Conservation (phyloP, 371 early-diverging fungal genomes). For the Rhizopus microsporus region DNA sequence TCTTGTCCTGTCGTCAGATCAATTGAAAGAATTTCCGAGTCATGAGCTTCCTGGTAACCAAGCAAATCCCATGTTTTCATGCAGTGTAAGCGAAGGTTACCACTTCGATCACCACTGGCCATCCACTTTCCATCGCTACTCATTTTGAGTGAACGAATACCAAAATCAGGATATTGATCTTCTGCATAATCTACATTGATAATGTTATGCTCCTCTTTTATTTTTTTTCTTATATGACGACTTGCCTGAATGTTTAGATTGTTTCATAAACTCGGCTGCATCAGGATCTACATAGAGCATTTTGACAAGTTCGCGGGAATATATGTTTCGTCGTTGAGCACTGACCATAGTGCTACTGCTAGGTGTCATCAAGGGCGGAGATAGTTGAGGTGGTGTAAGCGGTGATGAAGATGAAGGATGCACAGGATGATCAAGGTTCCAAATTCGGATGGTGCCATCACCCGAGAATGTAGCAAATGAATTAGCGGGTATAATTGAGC, state of each 20-base stretch:
- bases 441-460: slow-evolving; percentile 82
- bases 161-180: slow-evolving; percentile 57
- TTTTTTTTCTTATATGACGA: not conserved
- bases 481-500: slow-evolving; percentile 52
- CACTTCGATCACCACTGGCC: slow-evolving; percentile 79
- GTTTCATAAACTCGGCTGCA: slow-evolving; percentile 44
- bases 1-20: slow-evolving; percentile 60
- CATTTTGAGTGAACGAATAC: slow-evolving; percentile 72
- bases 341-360: slow-evolving; percentile 31
- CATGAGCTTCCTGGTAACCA: slow-evolving; percentile 79
- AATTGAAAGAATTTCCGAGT: slow-evolving; percentile 79
- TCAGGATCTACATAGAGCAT: slow-evolving; percentile 59
- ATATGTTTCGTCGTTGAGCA: slow-evolving; percentile 53
- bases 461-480: slow-evolving; percentile 79
- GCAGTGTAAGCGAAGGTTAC: slow-evolving; percentile 72
- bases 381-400: slow-evolving; percentile 13
- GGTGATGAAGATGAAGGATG: slow-evolving; percentile 16
- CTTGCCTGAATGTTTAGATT: slow-evolving; percentile 10
- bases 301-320: slow-evolving; percentile 61
- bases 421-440: slow-evolving; percentile 62
- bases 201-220: not conserved
- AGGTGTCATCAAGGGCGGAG: slow-evolving; percentile 20
- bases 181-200: slow-evolving; percentile 27
- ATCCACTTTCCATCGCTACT: slow-evolving; percentile 68
- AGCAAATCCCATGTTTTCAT: slow-evolving; percentile 62